Conservation (phyloP, 225 moss, liverwort and hornwort species). For the Anthoceros angustus region DNA sequence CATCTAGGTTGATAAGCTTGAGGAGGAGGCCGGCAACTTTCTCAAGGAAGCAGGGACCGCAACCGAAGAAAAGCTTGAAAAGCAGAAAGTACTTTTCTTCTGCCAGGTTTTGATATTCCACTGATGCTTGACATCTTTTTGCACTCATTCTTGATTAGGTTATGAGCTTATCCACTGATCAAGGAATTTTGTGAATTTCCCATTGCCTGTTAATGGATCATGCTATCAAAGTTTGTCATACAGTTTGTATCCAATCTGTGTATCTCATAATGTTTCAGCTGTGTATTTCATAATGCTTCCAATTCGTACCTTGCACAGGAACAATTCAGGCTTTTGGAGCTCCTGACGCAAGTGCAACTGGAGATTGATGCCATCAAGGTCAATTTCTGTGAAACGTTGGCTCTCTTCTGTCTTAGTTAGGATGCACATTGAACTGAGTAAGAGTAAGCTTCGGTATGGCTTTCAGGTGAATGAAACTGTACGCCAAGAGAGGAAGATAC, state of each 20-base stretch:
- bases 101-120: background rate
- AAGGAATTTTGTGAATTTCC: too few relatives aligned
- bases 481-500: constrained; percentile 64
- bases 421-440: background rate
- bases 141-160: background rate
- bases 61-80: constrained; percentile 24
- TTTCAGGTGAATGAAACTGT: constrained; percentile 70
- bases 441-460: constrained; percentile 2
- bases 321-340: constrained; percentile 58
- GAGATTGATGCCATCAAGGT: constrained; percentile 82
- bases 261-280: too few relatives aligned
- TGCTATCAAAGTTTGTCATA: background rate
- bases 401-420: background rate
- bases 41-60: constrained; percentile 15
- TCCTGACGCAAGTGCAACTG: constrained; percentile 79
- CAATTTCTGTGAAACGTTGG: background rate
- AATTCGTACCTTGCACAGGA: constrained; percentile 28
- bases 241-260: background rate
- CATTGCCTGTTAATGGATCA: background rate
- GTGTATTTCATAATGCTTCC: constrained; percentile 4
- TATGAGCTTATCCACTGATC: background rate
- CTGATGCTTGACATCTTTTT: background rate
- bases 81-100: constrained; percentile 29
- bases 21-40: constrained; percentile 48
- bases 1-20: constrained; percentile 32